Conservation (phyloP, 805 yeast genomes). For the Wickerhamiella vanderwaltii region DNA sequence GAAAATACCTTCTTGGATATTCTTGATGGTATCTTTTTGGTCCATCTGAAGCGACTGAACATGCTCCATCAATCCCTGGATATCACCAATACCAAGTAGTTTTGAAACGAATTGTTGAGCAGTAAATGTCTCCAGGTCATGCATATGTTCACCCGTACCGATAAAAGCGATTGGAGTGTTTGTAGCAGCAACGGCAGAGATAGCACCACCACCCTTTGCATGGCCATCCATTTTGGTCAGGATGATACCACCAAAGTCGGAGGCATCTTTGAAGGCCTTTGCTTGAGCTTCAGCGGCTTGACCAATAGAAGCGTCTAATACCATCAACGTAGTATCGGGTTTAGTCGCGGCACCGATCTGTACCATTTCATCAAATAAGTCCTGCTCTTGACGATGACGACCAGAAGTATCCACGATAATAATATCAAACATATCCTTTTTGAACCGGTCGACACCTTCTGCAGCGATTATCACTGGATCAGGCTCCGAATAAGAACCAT, state of each 20-base stretch:
- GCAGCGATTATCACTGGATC: slow-evolving; percentile 87
- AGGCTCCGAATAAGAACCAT: slow-evolving; percentile 89
- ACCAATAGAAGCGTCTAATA: slow-evolving; percentile 92
- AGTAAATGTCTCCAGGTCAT: slow-evolving; percentile 81
- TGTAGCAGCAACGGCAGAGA: slow-evolving; percentile 95
- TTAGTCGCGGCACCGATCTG: slow-evolving; percentile 77
- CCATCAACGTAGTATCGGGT: slow-evolving; percentile 97
- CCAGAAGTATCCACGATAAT: slow-evolving; percentile 97
- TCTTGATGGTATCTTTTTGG: slow-evolving; percentile 75
- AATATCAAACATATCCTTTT: slow-evolving; percentile 79
- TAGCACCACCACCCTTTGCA: slow-evolving; percentile 99
- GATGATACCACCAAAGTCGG: slow-evolving; percentile 90
- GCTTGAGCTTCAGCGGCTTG: slow-evolving; percentile 97
- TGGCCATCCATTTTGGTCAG: slow-evolving; percentile 97
- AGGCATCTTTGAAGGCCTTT: slow-evolving; percentile 80
- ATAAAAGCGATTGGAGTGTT: slow-evolving; percentile 89
- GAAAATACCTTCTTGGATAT: slow-evolving; percentile 88
- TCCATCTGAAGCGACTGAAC: slow-evolving; percentile 78
- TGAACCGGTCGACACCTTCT: slow-evolving; percentile 86
- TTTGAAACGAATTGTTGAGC: slow-evolving; percentile 86
- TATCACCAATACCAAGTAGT: slow-evolving; percentile 87
- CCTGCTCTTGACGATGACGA: slow-evolving; percentile 90
- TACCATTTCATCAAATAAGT: slow-evolving; percentile 84
- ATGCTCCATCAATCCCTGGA: slow-evolving; percentile 87
- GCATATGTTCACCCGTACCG: slow-evolving; percentile 97